Evolutionary conservation across 768 basidiomycete species (phyloP), one percentile per base, ranked within the genome.

Genomic region (Leucocoprinus sp.): DNA sequence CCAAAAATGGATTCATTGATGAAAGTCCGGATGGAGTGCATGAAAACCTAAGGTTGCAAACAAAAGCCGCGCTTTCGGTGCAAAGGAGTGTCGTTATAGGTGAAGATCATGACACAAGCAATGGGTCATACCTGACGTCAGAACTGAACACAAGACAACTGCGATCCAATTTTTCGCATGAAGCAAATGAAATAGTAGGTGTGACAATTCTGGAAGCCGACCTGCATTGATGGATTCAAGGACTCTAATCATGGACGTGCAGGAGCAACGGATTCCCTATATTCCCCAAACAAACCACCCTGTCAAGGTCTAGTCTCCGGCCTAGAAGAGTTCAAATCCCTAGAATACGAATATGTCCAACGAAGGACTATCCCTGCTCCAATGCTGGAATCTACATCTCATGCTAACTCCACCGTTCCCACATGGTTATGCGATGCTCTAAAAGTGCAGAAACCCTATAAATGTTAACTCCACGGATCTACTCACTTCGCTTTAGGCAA

Each of bases 1-100:
- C 62, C 38, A 71, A 72, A 52, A 74, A 92, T 59, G 72, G 76
- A 1, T 90, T 89, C 61, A 49, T 62, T 39, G 49, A 44, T 34
- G 7, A 12, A 8, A n/a, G 23, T 11, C 11, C 28, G 35, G 22
- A 31, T 2, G 36, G 9, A 3, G 31, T 52, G 36, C 51, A 54
- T 54, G 62, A 55, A 35, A 24, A 27, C 17, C 33, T 34, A 28
- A 14, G 8, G 21, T 37, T 29, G n/a, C 43, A 42, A 41, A 15
- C 33, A 17, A 15, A 14, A 31, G 49, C 39, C 40, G 51, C 49
- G 8, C 68, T 75, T 45, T 67, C 64, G 44, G 85, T 84, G 60
- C 72, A 69, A 56, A 69, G 69, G 56, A 81, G 67, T 60, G 37
- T 67, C 9, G 24, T 40, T 48, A 33, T 15, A 26, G 33, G 26